A percentile compares a stretch with the other conserved stretches of the same genome.
Conservation (phyloP, 2,329 filamentous ascomycete species). For the Epichloe sibirici region DNA sequence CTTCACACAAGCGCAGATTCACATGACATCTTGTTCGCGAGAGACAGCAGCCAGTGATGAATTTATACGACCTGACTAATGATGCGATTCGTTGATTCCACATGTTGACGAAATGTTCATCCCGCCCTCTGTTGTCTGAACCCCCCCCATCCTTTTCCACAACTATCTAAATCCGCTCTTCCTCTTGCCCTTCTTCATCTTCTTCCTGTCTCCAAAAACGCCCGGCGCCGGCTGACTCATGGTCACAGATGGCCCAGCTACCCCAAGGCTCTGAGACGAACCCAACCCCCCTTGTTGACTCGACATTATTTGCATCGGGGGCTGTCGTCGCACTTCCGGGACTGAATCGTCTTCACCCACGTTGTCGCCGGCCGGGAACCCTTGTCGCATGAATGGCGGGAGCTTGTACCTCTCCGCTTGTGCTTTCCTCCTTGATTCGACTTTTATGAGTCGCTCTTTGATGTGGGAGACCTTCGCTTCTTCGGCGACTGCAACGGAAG, state of each 20-base stretch:
- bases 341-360: conserved; percentile 5
- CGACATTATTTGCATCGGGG: conserved; percentile 21
- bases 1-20: no score
- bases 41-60: no score
- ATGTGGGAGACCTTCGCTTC: conserved; percentile 24
- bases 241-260: conserved; percentile 18
- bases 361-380: conserved; percentile 7
- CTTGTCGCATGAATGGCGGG: conserved; percentile 17
- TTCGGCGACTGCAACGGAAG: conserved; percentile 24
- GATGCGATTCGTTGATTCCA: no score
- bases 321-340: conserved; percentile 9
- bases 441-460: conserved; percentile 20
- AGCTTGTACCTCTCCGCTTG: conserved; percentile 22
- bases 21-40: no score
- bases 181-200: conserved; percentile 31
- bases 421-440: conserved; percentile 21
- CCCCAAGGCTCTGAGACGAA: conserved; percentile 23
- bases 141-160: not conserved
- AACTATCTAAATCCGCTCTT: conserved; percentile 27
- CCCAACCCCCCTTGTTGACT: conserved; percentile 21
- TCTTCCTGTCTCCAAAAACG: conserved; percentile 31
- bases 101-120: not conserved
- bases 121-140: no score
- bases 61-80: no score
- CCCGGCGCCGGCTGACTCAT: conserved; percentile 37